Conservation (phyloP, 2,329 filamentous ascomycete genomes). For the Colletotrichum trifolii region DNA sequence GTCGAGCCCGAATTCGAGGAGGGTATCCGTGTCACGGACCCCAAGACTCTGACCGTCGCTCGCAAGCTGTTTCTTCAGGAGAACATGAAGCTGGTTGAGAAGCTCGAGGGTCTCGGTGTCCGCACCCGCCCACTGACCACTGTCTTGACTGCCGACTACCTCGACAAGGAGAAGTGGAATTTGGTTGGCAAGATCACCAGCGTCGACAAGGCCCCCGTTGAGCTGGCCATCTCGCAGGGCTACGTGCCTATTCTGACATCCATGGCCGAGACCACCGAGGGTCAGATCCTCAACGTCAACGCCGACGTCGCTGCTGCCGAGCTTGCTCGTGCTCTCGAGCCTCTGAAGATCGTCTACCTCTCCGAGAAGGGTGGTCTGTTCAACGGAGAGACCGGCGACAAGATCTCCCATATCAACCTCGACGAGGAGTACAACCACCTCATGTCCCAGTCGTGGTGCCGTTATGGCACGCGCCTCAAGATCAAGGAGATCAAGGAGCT, state of each 20-base stretch:
- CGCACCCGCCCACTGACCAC: slow-evolving; percentile 90
- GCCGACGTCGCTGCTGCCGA: slow-evolving; percentile 96
- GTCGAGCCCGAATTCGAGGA: slow-evolving; percentile 97
- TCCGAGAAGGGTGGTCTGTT: slow-evolving; percentile 97
- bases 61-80: slow-evolving; percentile 94
- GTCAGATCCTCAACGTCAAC: slow-evolving; percentile 96
- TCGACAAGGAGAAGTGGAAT: slow-evolving; percentile 96
- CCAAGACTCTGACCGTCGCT: slow-evolving; percentile 91
- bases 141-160: slow-evolving; percentile 92
- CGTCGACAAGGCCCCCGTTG: slow-evolving; percentile 90
- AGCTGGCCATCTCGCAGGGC: slow-evolving; percentile 89
- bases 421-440: slow-evolving; percentile 95
- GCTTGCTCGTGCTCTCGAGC: slow-evolving; percentile 87
- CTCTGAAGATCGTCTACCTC: slow-evolving; percentile 97
- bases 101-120: slow-evolving; percentile 89
- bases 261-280: slow-evolving; percentile 93
- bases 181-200: slow-evolving; percentile 95
- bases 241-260: slow-evolving; percentile 95
- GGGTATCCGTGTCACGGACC: slow-evolving; percentile 94
- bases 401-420: slow-evolving; percentile 96
- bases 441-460: slow-evolving; percentile 95
- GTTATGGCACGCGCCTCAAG: slow-evolving; percentile 94
- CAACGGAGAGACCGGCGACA: slow-evolving; percentile 91
- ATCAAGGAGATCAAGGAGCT: slow-evolving; percentile 98
- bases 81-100: slow-evolving; percentile 91